phyloP scores from a whole-genome alignment of 306 rosid species.

The Geum urbanum region DNA sequence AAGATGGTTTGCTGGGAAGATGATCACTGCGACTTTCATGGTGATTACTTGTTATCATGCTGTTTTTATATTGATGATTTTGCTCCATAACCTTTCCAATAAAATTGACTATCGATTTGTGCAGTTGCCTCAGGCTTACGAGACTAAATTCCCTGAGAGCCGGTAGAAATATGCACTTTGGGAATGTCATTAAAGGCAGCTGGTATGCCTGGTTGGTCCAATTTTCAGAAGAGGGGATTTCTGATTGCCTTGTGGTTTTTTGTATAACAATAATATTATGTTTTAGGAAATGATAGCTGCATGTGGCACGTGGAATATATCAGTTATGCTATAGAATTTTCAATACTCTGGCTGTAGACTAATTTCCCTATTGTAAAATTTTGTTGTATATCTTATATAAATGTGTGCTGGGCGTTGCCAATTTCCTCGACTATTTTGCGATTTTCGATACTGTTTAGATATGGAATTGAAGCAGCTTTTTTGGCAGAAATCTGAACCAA shows the following conservation, averaged over 20 bases:
- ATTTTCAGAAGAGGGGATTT: not conserved
- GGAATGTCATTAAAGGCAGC: not conserved
- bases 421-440: not conserved
- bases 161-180: constrained; percentile 24
- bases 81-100: constrained; percentile 8
- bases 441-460: not conserved
- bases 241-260: not conserved
- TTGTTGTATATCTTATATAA: not conserved
- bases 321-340: not conserved
- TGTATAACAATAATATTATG: not conserved
- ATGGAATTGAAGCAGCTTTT: not conserved
- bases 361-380: not conserved
- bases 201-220: constrained; percentile 5
- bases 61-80: constrained; percentile 1
- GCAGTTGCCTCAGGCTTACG: constrained; percentile 68
- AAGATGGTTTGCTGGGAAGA: constrained; percentile 99
- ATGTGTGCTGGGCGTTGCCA: not conserved
- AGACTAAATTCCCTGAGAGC: constrained; percentile 60
- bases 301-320: constrained; percentile 1
- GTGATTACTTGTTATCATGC: constrained; percentile 30
- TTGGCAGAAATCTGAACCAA: too few relatives aligned
- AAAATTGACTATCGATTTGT: constrained; percentile 18
- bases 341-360: not conserved
- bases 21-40: constrained; percentile 85
- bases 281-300: not conserved